phyloP scores from a whole-genome alignment of 495 filamentous ascomycete genomes.

The Aspergillus funiculosus region DNA sequence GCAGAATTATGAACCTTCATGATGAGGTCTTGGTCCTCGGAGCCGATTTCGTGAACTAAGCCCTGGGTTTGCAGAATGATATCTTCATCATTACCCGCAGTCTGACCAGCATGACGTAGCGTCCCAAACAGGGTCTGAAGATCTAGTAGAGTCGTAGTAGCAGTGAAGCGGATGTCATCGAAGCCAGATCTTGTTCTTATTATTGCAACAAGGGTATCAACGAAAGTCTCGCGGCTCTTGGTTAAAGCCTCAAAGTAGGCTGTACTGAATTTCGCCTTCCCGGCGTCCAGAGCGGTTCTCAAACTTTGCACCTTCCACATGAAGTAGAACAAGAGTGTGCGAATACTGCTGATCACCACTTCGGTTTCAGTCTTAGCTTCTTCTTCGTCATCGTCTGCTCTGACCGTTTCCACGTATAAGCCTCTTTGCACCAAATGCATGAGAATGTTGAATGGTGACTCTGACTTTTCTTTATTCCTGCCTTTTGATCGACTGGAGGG shows the following conservation, averaged over 20 bases:
- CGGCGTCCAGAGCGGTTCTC: slow-evolving; percentile 31
- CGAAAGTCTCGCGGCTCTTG: slow-evolving; percentile 47
- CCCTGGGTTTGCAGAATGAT: slow-evolving; percentile 46
- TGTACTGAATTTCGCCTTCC: slow-evolving; percentile 46
- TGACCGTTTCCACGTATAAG: slow-evolving; percentile 34
- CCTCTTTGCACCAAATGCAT: slow-evolving; percentile 64
- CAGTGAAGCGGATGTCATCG: slow-evolving; percentile 70
- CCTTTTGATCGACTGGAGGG: slow-evolving; percentile 41
- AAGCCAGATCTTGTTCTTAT: slow-evolving; percentile 52
- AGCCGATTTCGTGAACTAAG: slow-evolving; percentile 59
- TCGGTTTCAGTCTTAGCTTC: slow-evolving; percentile 67
- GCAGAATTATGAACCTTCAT: slow-evolving; percentile 65
- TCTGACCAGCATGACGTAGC: slow-evolving; percentile 47
- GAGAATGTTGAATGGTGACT: slow-evolving; percentile 60
- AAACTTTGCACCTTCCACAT: slow-evolving; percentile 78
- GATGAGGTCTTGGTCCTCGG: slow-evolving; percentile 54
- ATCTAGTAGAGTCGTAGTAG: slow-evolving; percentile 71
- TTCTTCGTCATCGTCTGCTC: slow-evolving; percentile 53
- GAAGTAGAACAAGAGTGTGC: slow-evolving; percentile 77
- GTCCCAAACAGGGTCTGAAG: slow-evolving; percentile 73
- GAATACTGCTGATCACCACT: slow-evolving; percentile 64
- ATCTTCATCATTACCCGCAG: slow-evolving; percentile 44
- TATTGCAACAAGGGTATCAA: slow-evolving; percentile 56
- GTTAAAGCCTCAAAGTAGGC: slow-evolving; percentile 43
- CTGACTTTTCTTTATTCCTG: slow-evolving; percentile 40